Conservation (phyloP, 257 asterid species). For the Nicotiana obtusifolia region DNA sequence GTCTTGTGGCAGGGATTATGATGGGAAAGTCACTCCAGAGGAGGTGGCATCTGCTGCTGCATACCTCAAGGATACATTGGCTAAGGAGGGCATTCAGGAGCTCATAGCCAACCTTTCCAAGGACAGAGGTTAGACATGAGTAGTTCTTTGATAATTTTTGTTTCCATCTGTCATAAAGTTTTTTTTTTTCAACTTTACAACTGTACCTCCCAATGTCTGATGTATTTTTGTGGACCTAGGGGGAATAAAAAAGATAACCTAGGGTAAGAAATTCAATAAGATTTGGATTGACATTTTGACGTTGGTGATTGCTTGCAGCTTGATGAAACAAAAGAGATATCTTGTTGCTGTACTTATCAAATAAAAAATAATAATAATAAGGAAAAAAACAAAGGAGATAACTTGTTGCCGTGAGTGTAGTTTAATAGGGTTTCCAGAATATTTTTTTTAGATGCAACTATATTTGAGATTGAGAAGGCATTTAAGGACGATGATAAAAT, state of each 20-base stretch:
- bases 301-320: background rate
- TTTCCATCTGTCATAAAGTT: background rate
- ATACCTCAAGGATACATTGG: slow-evolving; percentile 90
- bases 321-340: background rate
- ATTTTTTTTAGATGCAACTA: background rate
- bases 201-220: background rate
- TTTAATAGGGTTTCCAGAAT: background rate
- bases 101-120: slow-evolving; percentile 77
- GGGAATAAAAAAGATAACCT: background rate
- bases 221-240: background rate
- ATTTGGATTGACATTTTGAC: background rate
- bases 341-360: background rate
- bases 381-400: background rate
- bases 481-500: background rate
- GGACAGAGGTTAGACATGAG: slow-evolving; percentile 65
- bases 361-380: background rate
- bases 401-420: background rate
- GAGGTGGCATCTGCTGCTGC: slow-evolving; percentile 96
- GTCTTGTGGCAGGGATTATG: slow-evolving; percentile 60
- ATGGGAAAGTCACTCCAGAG: slow-evolving; percentile 95
- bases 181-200: background rate
- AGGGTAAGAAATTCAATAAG: background rate
- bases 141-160: slow-evolving; percentile 11
- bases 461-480: background rate
- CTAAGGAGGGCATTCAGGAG: slow-evolving; percentile 86